Percentiles rank a stretch among this genome's conserved stretches.
Conservation (phyloP, 2,329 filamentous ascomycete genomes). For the Botrytis porri region DNA sequence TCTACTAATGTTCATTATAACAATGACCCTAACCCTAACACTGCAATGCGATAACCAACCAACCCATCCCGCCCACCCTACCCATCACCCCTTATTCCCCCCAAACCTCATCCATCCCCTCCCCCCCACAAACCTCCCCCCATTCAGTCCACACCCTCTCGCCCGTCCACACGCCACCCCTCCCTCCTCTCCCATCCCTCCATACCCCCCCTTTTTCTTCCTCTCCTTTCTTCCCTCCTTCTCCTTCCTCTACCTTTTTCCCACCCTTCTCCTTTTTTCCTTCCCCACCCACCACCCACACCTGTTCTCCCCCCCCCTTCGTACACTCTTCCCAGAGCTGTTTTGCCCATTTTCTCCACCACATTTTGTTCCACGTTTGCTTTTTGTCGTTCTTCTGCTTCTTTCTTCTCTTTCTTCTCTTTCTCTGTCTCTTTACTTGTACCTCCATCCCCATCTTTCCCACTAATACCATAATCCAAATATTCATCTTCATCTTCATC, state of each 20-base stretch:
- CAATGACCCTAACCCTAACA: too few relatives aligned
- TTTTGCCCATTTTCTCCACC: neutral
- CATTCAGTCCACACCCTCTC: neutral
- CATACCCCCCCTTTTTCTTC: neutral
- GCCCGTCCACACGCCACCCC: neutral
- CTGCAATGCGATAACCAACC: neutral
- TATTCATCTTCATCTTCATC: too few relatives aligned
- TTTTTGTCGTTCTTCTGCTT: neutral
- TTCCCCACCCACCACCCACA: neutral
- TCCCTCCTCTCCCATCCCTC: neutral
- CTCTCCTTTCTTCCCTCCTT: neutral
- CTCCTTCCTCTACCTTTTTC: neutral
- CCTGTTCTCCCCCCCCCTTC: neutral
- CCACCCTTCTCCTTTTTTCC: neutral
- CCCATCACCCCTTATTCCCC: neutral
- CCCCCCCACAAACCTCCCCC: neutral
- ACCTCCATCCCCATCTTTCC: rapidly evolving
- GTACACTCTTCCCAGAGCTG: neutral
- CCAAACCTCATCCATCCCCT: neutral
- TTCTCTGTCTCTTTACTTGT: neutral
- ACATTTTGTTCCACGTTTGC: neutral
- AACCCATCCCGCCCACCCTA: neutral
- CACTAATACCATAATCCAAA: neutral
- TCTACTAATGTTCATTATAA: too few relatives aligned
- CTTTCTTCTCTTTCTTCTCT: too few relatives aligned